Evolutionary conservation across 805 yeast genomes (phyloP).

Genomic region (Ogataea corticis): DNA sequence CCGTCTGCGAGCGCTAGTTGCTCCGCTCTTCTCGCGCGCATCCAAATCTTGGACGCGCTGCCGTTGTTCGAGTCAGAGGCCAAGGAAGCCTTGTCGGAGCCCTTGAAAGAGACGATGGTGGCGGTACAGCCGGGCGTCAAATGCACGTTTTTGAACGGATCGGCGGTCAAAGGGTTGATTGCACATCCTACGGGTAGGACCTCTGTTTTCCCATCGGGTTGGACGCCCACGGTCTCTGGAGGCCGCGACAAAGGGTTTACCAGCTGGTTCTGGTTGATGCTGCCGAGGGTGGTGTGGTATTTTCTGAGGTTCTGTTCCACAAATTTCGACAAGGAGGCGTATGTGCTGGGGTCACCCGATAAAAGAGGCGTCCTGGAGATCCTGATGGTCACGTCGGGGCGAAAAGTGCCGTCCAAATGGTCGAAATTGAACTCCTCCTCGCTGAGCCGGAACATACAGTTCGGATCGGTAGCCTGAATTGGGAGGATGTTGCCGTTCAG

Average conservation of each 20-base stretch:
- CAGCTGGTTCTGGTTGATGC: constrained; percentile 38
- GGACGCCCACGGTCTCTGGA: constrained; percentile 34
- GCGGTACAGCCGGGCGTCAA: constrained; percentile 55
- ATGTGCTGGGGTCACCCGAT: constrained; percentile 47
- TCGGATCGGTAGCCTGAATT: constrained; percentile 37
- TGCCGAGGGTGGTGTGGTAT: constrained; percentile 37
- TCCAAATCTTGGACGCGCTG: constrained; percentile 13
- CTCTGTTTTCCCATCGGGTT: constrained; percentile 35
- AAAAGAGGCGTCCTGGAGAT: constrained; percentile 39
- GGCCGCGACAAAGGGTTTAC: constrained; percentile 41
- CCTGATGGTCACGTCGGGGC: constrained; percentile 33
- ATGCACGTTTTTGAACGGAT: constrained; percentile 52
- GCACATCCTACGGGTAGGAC: constrained; percentile 49
- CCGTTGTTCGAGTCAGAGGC: background rate
- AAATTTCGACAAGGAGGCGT: constrained; percentile 53
- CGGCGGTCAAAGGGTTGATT: constrained; percentile 52
- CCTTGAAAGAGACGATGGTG: constrained; percentile 27
- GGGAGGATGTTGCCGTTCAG: constrained; percentile 34
- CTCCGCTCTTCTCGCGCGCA: constrained; percentile 15
- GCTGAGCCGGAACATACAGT: constrained; percentile 29
- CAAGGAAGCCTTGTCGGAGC: background rate
- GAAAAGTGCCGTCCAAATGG: constrained; percentile 33
- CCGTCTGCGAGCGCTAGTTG: constrained; percentile 11
- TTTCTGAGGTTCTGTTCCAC: constrained; percentile 43
- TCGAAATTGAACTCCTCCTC: constrained; percentile 35